Conservation (phyloP, 2,329 filamentous ascomycete genomes). For the Verticillium longisporum region DNA sequence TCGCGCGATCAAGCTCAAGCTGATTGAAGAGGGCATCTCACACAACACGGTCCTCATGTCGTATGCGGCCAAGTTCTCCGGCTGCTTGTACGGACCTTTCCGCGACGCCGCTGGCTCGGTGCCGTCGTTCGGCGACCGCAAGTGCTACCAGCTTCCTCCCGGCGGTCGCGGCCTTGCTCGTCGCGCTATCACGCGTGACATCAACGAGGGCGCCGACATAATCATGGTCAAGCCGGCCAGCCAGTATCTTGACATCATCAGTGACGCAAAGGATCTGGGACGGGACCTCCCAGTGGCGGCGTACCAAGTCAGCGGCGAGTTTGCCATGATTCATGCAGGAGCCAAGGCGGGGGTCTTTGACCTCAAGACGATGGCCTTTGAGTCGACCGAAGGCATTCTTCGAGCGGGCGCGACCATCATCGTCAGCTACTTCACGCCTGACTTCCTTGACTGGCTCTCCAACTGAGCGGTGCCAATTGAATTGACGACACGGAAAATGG, state of each 20-base stretch:
- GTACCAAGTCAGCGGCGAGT: conserved; percentile 96
- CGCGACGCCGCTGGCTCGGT: conserved; percentile 88
- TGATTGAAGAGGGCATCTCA: conserved; percentile 89
- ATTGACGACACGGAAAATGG: not conserved
- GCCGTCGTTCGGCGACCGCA: conserved; percentile 88
- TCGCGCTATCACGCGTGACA: conserved; percentile 83
- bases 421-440: conserved; percentile 89
- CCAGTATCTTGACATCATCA: conserved; percentile 95
- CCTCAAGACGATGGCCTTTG: conserved; percentile 88
- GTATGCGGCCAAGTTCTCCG: conserved; percentile 96
- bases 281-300: conserved; percentile 88
- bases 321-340: conserved; percentile 93
- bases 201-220: conserved; percentile 89
- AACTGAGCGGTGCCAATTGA: conserved; percentile 24
- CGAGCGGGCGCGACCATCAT: conserved; percentile 90
- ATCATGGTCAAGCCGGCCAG: conserved; percentile 99
- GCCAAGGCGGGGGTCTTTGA: conserved; percentile 94
- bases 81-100: conserved; percentile 94
- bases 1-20: conserved; percentile 93
- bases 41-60: conserved; percentile 94
- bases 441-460: conserved; percentile 62
- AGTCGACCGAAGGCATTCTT: conserved; percentile 88
- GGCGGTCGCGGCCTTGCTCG: conserved; percentile 87
- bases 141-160: conserved; percentile 94
- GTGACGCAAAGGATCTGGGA: conserved; percentile 90